Base-by-base conservation (phyloP, 306 rosid genomes). In the Trifolium repens region DNA sequence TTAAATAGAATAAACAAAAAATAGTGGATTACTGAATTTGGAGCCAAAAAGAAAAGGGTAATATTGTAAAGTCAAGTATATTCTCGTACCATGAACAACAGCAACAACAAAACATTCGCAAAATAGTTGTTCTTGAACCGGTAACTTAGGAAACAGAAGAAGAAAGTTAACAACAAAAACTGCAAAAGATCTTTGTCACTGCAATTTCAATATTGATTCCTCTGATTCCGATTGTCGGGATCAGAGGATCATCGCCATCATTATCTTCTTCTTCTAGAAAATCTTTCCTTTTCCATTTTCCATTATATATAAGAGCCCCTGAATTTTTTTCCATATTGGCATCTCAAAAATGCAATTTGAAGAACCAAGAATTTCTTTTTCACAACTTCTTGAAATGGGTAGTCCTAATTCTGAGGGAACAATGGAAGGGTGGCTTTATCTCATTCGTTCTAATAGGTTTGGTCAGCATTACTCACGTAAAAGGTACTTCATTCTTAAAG, bases 371-470 rank as follows among this genome's bases (percentile, higher is more conserved):
- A 10, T 57, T 65, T 7, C 0, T 35, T 46, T 58, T 43, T 47
- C 7, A 46, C n/a, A 34, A 19, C 19, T 67, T 67, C 58, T 32
- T 32, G 35, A 32, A 32, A 32, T 32, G 35, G 35, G 79, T 69
- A 61, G 62, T 13, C 46, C 73, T 9, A 75, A 75, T 39, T 84
- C 32, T 44, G 88, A 87, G 63, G 86, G 78, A 4, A 70, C 70
- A 76, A 91, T 91, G 98, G 98, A 93, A 66, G 98, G 98, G 12
- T 91, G 97, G 97, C 90, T 93, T 49, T 88, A 85, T 81, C 87
- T 88, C 55, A 53, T 93, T 49, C 87, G 92, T 26, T 69, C 84
- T 61, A 89, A 76, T 47, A 87, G 96, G 10, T 79, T 89, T 73
- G 92, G 93, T 24, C 78, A 89, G 79, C 87, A 83, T 49, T 84